Conservation (phyloP, 768 basidiomycete species). For the Leccinum imitatum region DNA sequence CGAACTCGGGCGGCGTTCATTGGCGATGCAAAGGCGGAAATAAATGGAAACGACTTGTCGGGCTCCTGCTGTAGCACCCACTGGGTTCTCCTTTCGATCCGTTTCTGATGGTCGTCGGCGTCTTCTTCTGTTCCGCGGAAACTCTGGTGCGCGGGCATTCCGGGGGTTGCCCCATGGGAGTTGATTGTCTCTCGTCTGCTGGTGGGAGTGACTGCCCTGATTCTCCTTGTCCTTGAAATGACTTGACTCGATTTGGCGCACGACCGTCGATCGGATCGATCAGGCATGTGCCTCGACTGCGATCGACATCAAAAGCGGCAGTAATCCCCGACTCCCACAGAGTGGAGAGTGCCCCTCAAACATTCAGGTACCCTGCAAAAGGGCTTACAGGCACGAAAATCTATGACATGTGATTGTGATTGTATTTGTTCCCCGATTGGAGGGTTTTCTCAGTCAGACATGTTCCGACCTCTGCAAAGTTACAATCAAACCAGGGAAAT, state of each 20-base stretch:
- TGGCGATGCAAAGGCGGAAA: neutral
- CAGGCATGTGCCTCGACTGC: too few species aligned
- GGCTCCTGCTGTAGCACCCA: neutral
- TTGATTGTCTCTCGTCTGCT: neutral
- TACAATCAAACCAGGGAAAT: too few species aligned
- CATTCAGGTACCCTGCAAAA: too few species aligned
- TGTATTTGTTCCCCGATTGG: too few species aligned
- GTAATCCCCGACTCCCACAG: neutral
- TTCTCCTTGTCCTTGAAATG: neutral
- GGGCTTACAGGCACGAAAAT: too few species aligned
- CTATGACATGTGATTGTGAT: too few species aligned
- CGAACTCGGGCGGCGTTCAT: too few species aligned
- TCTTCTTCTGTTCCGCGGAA: neutral
- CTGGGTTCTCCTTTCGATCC: neutral
- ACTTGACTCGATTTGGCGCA: neutral
- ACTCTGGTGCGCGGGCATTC: neutral
- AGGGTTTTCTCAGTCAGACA: too few species aligned
- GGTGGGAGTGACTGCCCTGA: neutral
- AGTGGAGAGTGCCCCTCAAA: too few species aligned
- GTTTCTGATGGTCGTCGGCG: neutral
- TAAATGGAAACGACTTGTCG: neutral
- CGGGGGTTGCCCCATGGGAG: neutral
- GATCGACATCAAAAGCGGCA: neutral
- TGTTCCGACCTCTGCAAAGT: too few species aligned
- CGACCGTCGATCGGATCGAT: neutral